A percentile compares a stretch with the other conserved stretches of the same genome.
These are phyloP conservation scores for Penicillium brevicompactum DNA, from an alignment of 2,329 filamentous ascomycete species.

Conservation along the genomic window DNA sequence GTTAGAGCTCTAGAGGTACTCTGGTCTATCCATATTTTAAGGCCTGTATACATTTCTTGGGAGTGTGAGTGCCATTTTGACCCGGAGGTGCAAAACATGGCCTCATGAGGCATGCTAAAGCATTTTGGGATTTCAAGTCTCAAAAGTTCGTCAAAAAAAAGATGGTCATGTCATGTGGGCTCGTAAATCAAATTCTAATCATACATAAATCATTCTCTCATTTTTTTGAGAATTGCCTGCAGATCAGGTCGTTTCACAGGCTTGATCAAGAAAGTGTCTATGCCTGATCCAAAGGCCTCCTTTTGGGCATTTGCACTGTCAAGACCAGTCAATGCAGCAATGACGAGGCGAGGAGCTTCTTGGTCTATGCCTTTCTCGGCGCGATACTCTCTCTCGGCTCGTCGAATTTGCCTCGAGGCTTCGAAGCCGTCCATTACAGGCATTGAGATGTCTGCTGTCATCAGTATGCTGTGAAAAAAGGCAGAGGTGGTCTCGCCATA, in stretches of 20 bases:
- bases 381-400: conserved; percentile 19
- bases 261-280: conserved; percentile 34
- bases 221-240: neutral
- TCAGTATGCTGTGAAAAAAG: neutral
- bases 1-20: too few relatives aligned
- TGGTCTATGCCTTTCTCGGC: neutral
- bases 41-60: too few relatives aligned
- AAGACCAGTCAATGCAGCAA: conserved; percentile 32
- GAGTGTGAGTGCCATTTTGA: too few relatives aligned
- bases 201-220: neutral
- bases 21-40: too few relatives aligned
- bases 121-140: too few relatives aligned
- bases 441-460: conserved; percentile 35
- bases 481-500: neutral
- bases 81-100: too few relatives aligned
- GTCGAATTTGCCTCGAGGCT: conserved; percentile 32
- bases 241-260: conserved; percentile 11
- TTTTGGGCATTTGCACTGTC: conserved; percentile 27
- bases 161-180: neutral
- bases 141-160: too few relatives aligned
- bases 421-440: conserved; percentile 40
- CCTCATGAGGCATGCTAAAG: too few relatives aligned
- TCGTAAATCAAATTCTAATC: neutral
- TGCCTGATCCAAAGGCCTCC: conserved; percentile 31
- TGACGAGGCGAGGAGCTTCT: conserved; percentile 6